phyloP scores from a whole-genome alignment of 192 early-diverging fungal genomes.

The Martensiomyces pterosporus region DNA sequence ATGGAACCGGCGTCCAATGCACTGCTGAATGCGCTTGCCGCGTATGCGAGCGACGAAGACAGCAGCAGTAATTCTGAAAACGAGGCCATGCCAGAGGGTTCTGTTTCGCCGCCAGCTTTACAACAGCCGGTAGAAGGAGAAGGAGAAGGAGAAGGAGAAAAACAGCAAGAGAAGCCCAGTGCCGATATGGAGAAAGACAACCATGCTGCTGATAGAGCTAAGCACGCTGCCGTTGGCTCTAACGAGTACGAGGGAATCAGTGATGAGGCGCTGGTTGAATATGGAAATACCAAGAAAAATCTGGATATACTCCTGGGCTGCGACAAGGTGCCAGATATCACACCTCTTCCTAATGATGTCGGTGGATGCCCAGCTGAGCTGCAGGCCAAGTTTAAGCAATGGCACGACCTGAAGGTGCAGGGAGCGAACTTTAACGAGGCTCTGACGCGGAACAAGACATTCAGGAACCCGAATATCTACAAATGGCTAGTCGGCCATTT shows the following conservation, averaged over 20 bases:
- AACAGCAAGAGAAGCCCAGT: neutral
- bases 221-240: neutral
- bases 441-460: conserved; percentile 78
- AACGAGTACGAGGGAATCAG: neutral
- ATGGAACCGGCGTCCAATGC: conserved; percentile 30
- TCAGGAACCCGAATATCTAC: conserved; percentile 90
- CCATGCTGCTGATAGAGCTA: neutral
- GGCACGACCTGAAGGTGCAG: conserved; percentile 57
- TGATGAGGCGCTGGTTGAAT: conserved; percentile 8
- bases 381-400: conserved; percentile 75
- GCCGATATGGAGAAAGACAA: neutral
- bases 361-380: conserved; percentile 57
- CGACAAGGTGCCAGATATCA: conserved; percentile 18
- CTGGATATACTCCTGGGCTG: conserved; percentile 35
- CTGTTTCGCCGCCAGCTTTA: neutral
- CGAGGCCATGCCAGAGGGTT: conserved; percentile 1
- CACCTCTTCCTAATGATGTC: neutral
- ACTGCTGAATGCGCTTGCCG: conserved; percentile 32
- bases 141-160: neutral
- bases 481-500: conserved; percentile 80
- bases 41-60: conserved; percentile 34
- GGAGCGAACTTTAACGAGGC: conserved; percentile 80
- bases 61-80: conserved; percentile 6
- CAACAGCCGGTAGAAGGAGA: neutral
- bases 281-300: conserved; percentile 15